These are phyloP conservation scores for Trypanosoma vivax DNA, from an alignment of 208 protist genomes.

Conservation along the genomic window DNA sequence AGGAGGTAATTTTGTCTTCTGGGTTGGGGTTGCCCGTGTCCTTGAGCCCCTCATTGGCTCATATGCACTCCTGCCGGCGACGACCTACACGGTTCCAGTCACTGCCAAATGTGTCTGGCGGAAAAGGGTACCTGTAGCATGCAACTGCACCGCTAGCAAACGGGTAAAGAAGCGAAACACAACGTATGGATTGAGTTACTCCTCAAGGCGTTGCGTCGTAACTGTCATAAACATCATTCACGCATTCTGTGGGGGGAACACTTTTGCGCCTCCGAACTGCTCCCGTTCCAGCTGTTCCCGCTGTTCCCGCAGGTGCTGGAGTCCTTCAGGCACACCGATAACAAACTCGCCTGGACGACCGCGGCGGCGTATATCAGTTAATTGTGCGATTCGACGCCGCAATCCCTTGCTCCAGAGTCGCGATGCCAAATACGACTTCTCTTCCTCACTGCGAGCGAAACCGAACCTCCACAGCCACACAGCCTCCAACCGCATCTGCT, in stretches of 20 bases:
- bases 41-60: too few species aligned
- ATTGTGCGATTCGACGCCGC: constrained; percentile 55
- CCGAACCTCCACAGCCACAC: constrained; percentile 81
- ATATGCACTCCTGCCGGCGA: too few species aligned
- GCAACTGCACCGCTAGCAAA: too few species aligned
- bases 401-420: constrained; percentile 55
- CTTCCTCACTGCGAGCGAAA: constrained; percentile 52
- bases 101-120: too few species aligned
- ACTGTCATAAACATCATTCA: too few species aligned
- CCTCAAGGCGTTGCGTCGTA: too few species aligned
- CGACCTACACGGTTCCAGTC: too few species aligned
- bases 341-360: constrained; percentile 81
- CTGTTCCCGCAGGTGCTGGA: constrained; percentile 70
- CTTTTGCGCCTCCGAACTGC: constrained; percentile 43
- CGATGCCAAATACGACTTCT: constrained; percentile 57
- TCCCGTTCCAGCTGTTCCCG: constrained; percentile 71
- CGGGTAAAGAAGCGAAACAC: neutral
- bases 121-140: too few species aligned
- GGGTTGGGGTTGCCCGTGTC: too few species aligned
- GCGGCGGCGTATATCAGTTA: constrained; percentile 77
- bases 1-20: too few species aligned
- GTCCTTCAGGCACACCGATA: constrained; percentile 82
- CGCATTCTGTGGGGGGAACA: constrained; percentile 74
- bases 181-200: too few species aligned
- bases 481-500: constrained; percentile 46